These are phyloP conservation scores for Trichoderma polysporum DNA, from an alignment of 2,329 filamentous ascomycete species.

Conservation along the genomic window DNA sequence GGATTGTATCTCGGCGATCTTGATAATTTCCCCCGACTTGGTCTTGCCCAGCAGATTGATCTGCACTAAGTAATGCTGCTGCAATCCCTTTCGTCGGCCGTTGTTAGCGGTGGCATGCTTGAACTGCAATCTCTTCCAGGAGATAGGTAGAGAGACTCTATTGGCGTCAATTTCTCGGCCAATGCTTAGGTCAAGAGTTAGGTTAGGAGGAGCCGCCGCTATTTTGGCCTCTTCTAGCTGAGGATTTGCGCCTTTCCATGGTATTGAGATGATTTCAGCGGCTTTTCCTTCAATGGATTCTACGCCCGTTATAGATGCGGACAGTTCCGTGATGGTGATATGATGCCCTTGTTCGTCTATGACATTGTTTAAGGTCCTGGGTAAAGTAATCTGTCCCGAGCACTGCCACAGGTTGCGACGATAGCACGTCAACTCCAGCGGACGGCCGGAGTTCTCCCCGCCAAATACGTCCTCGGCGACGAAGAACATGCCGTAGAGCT, in stretches of 20 bases:
- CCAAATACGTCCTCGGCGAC: conserved; percentile 78
- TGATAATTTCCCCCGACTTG: conserved; percentile 63
- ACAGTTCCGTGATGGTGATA: conserved; percentile 73
- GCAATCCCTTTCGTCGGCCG: conserved; percentile 85
- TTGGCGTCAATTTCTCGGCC: conserved; percentile 74
- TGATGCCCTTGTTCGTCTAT: conserved; percentile 73
- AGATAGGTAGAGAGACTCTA: conserved; percentile 76
- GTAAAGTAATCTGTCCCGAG: conserved; percentile 79
- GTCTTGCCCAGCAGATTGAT: conserved; percentile 79
- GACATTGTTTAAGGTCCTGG: conserved; percentile 68
- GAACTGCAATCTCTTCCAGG: conserved; percentile 94
- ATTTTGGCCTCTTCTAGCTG: conserved; percentile 52
- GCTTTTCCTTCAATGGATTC: conserved; percentile 91
- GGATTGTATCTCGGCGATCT: conserved; percentile 82
- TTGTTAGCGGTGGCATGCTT: conserved; percentile 97
- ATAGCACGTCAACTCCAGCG: conserved; percentile 89
- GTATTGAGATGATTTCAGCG: conserved; percentile 94
- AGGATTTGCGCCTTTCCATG: conserved; percentile 80
- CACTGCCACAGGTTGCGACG: conserved; percentile 94
- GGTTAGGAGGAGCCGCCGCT: conserved; percentile 51
- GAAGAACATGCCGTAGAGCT: conserved; percentile 87
- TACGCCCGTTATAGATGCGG: conserved; percentile 78
- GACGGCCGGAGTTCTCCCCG: conserved; percentile 55
- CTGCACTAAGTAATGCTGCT: conserved; percentile 91
- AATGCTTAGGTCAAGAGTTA: conserved; percentile 54